These are phyloP conservation scores for Candida chauliodis DNA, from an alignment of 805 yeast genomes.

Conservation along the genomic window DNA sequence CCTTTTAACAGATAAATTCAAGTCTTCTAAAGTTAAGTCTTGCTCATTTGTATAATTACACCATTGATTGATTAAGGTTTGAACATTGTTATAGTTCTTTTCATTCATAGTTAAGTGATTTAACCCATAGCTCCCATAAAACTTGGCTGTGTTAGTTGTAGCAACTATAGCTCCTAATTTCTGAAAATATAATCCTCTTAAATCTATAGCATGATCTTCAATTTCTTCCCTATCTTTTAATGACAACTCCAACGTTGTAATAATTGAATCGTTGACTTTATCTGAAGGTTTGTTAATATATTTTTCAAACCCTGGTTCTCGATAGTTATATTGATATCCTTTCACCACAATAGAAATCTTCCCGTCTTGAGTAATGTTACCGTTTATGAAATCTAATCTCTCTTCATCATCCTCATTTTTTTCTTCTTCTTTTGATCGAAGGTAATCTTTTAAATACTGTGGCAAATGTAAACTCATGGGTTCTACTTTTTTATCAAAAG, in stretches of 20 bases:
- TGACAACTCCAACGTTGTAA: conserved; percentile 25
- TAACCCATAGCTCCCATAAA: conserved; percentile 56
- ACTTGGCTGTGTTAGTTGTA: conserved; percentile 60
- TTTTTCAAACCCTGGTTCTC: conserved; percentile 16
- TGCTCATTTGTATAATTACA: conserved; percentile 40
- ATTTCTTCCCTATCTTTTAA: conserved; percentile 45
- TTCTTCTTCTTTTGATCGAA: conserved; percentile 15
- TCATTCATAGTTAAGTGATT: conserved; percentile 51
- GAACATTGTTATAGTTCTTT: conserved; percentile 41
- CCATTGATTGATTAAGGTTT: conserved; percentile 40
- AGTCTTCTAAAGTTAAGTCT: conserved; percentile 35
- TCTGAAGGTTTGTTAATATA: conserved; percentile 12
- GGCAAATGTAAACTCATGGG: conserved; percentile 24
- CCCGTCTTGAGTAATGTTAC: conserved; percentile 31
- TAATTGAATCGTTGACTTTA: conserved; percentile 28
- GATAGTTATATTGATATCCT: conserved; percentile 21
- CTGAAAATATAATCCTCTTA: conserved; percentile 66
- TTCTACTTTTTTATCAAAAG: conserved; percentile 10
- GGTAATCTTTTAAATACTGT: conserved; percentile 26
- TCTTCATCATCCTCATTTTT: conserved; percentile 10
- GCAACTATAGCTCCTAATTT: conserved; percentile 60
- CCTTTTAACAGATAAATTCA: conserved; percentile 32
- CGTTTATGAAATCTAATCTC: conserved; percentile 23
- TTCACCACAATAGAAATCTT: conserved; percentile 20
- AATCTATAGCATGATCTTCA: conserved; percentile 46